Conservation (phyloP, 257 asterid species). For the Plantago ovata region DNA sequence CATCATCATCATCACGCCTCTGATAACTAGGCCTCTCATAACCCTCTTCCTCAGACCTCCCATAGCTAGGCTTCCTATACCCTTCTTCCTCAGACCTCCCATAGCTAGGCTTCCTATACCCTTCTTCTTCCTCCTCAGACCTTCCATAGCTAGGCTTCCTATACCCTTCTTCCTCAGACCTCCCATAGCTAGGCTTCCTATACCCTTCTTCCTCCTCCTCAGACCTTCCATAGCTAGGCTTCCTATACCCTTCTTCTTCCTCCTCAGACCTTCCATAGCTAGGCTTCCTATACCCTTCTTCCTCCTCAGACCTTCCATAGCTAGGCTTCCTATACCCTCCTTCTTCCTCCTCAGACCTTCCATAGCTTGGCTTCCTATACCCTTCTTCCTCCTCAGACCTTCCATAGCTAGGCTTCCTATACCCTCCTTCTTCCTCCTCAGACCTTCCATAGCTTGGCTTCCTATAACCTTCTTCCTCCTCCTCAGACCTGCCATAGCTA, state of each 20-base stretch:
- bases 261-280: not conserved
- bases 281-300: not conserved
- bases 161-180: not conserved
- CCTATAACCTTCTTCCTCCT: not conserved
- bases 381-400: not conserved
- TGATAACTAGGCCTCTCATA: slow-evolving; percentile 15
- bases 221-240: not conserved
- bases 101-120: not conserved
- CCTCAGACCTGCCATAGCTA: not conserved
- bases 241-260: not conserved
- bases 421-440: slow-evolving; percentile 8
- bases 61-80: not conserved
- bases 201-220: not conserved
- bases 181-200: not conserved
- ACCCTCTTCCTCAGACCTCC: slow-evolving; percentile 19
- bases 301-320: not conserved
- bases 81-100: slow-evolving; percentile 4
- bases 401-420: slow-evolving; percentile 6
- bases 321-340: not conserved
- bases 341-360: not conserved
- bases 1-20: slow-evolving; percentile 16
- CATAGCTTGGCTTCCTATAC: not conserved
- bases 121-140: not conserved
- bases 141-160: slow-evolving; percentile 1
- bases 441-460: slow-evolving; percentile 8